These are phyloP conservation scores for Achlya hypogyna DNA, from an alignment of 352 stramenopile species.

Conservation along the genomic window DNA sequence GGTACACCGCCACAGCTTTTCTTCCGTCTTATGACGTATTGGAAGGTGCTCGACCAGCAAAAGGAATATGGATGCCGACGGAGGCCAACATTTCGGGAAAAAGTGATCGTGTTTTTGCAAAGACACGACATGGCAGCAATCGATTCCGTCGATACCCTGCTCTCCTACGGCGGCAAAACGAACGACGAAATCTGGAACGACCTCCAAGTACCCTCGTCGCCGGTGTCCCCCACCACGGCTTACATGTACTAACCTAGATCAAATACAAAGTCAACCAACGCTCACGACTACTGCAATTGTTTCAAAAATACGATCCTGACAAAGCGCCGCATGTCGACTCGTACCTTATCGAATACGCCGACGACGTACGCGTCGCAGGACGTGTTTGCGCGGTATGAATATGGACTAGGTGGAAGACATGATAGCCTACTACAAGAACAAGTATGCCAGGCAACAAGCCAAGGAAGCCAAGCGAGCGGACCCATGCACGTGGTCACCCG, in stretches of 20 bases:
- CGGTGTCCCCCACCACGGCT: background rate
- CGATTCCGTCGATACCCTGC: background rate
- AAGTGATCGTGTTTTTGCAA: constrained; percentile 7
- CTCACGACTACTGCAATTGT: constrained; percentile 11
- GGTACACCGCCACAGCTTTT: no score
- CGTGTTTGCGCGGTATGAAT: background rate
- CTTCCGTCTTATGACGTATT: no score
- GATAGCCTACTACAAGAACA: constrained; percentile 9
- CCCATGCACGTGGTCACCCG: constrained; percentile 12
- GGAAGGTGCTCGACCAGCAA: constrained; percentile 6
- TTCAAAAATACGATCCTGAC: constrained; percentile 8
- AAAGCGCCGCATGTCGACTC: background rate
- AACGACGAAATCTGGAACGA: constrained; percentile 18
- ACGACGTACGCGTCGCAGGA: background rate
- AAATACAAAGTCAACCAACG: constrained; percentile 17
- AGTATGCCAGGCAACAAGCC: background rate
- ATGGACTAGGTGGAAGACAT: constrained; percentile 4
- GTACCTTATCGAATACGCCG: background rate
- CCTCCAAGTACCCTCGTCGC: constrained; percentile 1
- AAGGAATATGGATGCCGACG: background rate
- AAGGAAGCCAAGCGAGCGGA: background rate
- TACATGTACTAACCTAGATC: background rate
- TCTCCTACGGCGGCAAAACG: constrained; percentile 8
- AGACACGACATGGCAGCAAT: constrained; percentile 10
- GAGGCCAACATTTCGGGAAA: background rate